Evolutionary conservation across 2,329 filamentous ascomycete genomes (phyloP).

Genomic region (Canariomyces notabilis): DNA sequence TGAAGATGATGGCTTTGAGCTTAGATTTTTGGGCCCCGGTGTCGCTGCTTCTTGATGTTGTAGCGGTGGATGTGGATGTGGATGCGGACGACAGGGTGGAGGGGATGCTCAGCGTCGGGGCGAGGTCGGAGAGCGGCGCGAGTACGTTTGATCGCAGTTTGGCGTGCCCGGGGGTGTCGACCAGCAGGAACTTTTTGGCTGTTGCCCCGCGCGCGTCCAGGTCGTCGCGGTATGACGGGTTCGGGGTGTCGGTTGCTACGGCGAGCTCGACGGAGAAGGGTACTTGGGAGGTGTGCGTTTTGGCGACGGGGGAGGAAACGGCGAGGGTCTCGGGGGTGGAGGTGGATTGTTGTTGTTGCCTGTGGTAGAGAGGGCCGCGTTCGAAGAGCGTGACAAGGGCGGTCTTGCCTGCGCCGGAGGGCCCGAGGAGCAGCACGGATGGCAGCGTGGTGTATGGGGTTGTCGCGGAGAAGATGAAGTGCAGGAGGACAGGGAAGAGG

Average conservation of each 20-base stretch:
- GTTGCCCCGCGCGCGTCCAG: slow-evolving; percentile 50
- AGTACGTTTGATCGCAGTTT: slow-evolving; percentile 76
- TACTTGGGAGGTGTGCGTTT: slow-evolving; percentile 53
- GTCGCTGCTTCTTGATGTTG: slow-evolving; percentile 12
- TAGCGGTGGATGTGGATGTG: slow-evolving; percentile 6
- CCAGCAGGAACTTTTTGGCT: slow-evolving; percentile 67
- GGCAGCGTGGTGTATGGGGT: slow-evolving; percentile 64
- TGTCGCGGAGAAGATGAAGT: slow-evolving; percentile 65
- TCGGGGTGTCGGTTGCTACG: slow-evolving; percentile 40
- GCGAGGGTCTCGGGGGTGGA: slow-evolving; percentile 21
- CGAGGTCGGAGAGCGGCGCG: slow-evolving; percentile 36
- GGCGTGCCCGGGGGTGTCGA: slow-evolving; percentile 92
- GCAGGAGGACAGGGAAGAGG: slow-evolving; percentile 69
- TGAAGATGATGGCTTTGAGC: slow-evolving; percentile 72
- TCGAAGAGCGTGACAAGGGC: slow-evolving; percentile 72
- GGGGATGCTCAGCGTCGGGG: slow-evolving; percentile 4
- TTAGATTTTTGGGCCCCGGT: slow-evolving; percentile 36
- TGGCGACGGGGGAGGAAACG: slow-evolving; percentile 26
- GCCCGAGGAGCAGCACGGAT: slow-evolving; percentile 75
- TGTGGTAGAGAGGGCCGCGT: slow-evolving; percentile 37
- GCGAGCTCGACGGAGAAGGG: slow-evolving; percentile 51
- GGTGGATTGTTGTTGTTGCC: not conserved
- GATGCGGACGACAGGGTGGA: slow-evolving; percentile 3
- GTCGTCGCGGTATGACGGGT: slow-evolving; percentile 44
- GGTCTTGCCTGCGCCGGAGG: slow-evolving; percentile 82